These are phyloP conservation scores for Pythium coloratum DNA, from an alignment of 352 stramenopile genomes.

Conservation along the genomic window DNA sequence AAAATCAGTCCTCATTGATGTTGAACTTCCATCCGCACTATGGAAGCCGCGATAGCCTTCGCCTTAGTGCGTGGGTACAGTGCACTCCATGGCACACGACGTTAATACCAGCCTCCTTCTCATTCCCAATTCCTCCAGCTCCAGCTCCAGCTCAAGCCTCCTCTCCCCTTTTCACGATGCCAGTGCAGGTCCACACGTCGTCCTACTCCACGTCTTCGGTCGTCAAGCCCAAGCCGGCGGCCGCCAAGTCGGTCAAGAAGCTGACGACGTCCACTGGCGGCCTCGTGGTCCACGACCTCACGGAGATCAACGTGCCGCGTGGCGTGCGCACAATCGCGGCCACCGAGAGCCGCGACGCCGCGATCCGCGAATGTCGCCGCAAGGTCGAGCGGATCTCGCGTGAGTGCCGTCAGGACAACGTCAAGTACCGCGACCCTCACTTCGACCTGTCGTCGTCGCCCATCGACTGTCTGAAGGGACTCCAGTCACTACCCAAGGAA, in stretches of 20 bases:
- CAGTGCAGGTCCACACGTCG: background rate
- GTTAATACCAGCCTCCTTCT: background rate
- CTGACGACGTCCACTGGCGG: conserved; percentile 5
- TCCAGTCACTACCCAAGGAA: conserved; percentile 3
- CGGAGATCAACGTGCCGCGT: conserved; percentile 28
- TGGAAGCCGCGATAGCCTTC: too few relatives aligned
- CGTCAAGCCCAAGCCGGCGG: conserved; percentile 7
- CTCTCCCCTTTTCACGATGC: conserved; percentile 6
- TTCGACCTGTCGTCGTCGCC: conserved; percentile 32
- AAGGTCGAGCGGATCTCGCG: conserved; percentile 44
- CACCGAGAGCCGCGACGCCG: conserved; percentile 30
- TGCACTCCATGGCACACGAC: too few relatives aligned
- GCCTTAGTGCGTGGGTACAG: too few relatives aligned
- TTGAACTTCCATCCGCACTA: background rate
- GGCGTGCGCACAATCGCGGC: conserved; percentile 32
- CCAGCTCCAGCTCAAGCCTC: background rate
- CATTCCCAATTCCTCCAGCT: background rate
- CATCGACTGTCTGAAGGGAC: conserved; percentile 33
- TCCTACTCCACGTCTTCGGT: background rate
- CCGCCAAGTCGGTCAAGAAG: conserved; percentile 11
- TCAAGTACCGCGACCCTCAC: conserved; percentile 49
- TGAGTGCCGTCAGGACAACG: conserved; percentile 42
- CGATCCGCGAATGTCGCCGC: conserved; percentile 37
- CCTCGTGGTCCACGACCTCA: conserved; percentile 28
- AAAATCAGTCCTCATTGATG: background rate